phyloP scores from a whole-genome alignment of 2,329 filamentous ascomycete genomes.

The Ceratocystis lukuohia region DNA sequence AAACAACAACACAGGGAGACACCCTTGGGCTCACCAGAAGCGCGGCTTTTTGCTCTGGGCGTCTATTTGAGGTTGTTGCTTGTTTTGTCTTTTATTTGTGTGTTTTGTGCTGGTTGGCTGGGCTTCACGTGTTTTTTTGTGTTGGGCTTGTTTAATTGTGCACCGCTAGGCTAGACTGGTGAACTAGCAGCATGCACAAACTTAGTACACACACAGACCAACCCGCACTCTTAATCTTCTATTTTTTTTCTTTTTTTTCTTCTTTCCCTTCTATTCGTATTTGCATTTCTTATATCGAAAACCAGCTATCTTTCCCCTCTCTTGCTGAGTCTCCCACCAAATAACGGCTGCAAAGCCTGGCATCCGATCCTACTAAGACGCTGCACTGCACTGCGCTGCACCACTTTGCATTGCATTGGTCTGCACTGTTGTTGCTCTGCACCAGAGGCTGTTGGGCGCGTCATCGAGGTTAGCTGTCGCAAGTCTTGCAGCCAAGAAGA shows the following conservation, averaged over 20 bases:
- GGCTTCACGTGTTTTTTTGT: neutral
- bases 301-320: neutral
- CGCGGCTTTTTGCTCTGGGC: neutral
- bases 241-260: neutral
- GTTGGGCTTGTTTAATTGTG: too few species aligned
- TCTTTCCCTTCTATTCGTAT: neutral
- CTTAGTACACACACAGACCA: neutral
- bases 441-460: neutral
- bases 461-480: neutral
- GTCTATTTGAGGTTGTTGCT: neutral
- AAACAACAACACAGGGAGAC: neutral
- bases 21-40: neutral
- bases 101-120: neutral
- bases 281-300: neutral
- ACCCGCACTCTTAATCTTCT: neutral
- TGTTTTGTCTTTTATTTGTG: neutral
- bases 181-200: neutral
- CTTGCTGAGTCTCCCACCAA: neutral
- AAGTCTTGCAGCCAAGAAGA: neutral
- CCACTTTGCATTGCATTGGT: neutral
- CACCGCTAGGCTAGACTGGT: too few species aligned
- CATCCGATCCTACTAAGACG: neutral
- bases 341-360: neutral
- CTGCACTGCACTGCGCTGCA: neutral
- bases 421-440: neutral